Evolutionary conservation across 129 eudicot species (phyloP), one percentile per base, ranked within the genome.

Genomic region (Tagetes patula): DNA sequence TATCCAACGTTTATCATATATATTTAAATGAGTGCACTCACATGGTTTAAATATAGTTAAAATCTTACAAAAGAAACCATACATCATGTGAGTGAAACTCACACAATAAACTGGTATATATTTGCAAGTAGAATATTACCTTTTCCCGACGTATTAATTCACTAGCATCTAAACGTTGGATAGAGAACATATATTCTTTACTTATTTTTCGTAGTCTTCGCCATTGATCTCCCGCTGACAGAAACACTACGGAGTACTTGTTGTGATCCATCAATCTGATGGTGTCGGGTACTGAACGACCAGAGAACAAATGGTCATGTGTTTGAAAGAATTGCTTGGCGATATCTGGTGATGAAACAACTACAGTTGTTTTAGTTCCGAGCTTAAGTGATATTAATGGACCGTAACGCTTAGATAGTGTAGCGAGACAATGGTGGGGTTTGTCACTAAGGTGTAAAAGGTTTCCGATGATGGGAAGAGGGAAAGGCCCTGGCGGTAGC

Each of bases 401-500:
- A 27, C 96, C 91, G 27, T 86, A 80, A 8, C 37, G 75, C 54
- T 69, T 79, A 5, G 96, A 77, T 12, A 89, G 89, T 31, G 73
- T 42, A 20, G 91, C 83, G 3, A 89, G 79, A 4, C 87, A 82
- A 8, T 42, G 81, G 70, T 85, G 87, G 39, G 96, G 91, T 37
- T 79, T 79, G 60, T 73, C 34, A 37, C 88, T 74, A 8, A 88
- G 85, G 34, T 78, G 39, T 54, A 80, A 80, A 11, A 85, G 72
- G 80, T 81, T 83, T 58, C 90, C 95, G 76, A 88, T 73, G 30
- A 88, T 60, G 0, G 90, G 90, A n/a, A 75, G 49, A 10, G 61
- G 82, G 61, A 38, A 67, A n/a, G 94, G 94, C 42, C 93, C 89
- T 1, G 89, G 93, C 0, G 87, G 93, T 10, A 85, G 84, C 30